phyloP scores from a whole-genome alignment of 2,329 filamentous ascomycete genomes.

The Neonectria faginata region DNA sequence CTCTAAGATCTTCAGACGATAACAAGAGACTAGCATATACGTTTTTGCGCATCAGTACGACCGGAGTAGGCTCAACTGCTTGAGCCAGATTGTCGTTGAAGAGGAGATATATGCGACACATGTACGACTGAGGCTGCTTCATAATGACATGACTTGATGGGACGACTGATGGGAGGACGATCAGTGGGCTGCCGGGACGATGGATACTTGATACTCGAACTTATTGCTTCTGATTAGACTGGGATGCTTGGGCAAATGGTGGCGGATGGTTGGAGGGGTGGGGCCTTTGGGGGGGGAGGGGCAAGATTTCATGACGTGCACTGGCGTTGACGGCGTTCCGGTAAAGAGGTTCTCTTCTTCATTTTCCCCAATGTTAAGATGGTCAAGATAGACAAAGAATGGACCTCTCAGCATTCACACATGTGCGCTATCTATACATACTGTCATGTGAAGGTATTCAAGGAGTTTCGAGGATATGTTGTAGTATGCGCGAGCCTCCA shows the following conservation, averaged over 20 bases:
- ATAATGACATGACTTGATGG: slow-evolving; percentile 38
- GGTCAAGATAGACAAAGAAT: slow-evolving; percentile 33
- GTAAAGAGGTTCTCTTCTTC: slow-evolving; percentile 22
- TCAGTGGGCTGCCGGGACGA: slow-evolving; percentile 39
- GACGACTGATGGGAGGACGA: slow-evolving; percentile 31
- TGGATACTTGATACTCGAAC: slow-evolving; percentile 19
- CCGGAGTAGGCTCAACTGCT: slow-evolving; percentile 6
- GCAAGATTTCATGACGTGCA: slow-evolving; percentile 27
- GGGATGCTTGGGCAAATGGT: slow-evolving; percentile 36
- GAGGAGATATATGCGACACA: slow-evolving; percentile 11
- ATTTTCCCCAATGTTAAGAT: slow-evolving; percentile 7
- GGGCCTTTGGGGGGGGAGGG: slow-evolving; percentile 18
- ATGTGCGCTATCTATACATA: neutral
- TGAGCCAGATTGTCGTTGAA: slow-evolving; percentile 16
- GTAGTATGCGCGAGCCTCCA: neutral
- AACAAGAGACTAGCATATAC: neutral
- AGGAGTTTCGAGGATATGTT: neutral
- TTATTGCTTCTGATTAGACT: slow-evolving; percentile 37
- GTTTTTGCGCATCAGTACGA: neutral
- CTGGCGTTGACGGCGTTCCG: slow-evolving; percentile 43
- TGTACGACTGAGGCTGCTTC: slow-evolving; percentile 36
- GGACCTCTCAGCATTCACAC: slow-evolving; percentile 18
- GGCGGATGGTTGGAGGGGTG: slow-evolving; percentile 34
- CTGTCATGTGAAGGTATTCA: neutral
- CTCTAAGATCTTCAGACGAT: neutral